Base-by-base conservation (phyloP, 495 filamentous ascomycete species). In the Daldinia bambusicola region DNA sequence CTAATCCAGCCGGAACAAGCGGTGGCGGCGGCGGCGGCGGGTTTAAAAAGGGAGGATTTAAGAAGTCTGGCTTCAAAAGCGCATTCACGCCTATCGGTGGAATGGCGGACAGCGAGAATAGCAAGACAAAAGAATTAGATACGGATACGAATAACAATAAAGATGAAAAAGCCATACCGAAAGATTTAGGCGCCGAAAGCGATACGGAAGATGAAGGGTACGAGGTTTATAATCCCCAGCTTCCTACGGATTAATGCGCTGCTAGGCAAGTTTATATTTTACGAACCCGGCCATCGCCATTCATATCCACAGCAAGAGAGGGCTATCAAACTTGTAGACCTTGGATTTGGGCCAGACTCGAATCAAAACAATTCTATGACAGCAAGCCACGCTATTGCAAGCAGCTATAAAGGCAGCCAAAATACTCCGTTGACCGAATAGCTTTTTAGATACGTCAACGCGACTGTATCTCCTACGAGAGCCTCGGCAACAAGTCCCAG, bases 151-250 rank as follows among this genome's bases (percentile, higher is more conserved):
- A 52, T 13, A 67, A 53, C 8, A 70, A 30, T 0, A 77, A 63
- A 16, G 70, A 60, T 52, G 66, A 73, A 52, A 68, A 57, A 32
- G 55, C 32, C 14, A 57, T 67, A 41, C 50, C 74, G 40, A 75
- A 57, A 63, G 75, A 72, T 66, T 59, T 78, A n/a, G 68, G 78
- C 45, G 78, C 74, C 8, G 85, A 86, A 76, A 88, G 84, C 72
- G 86, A 88, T 65, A 88, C 86, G 20, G 86, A 87, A 31, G 86
- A 88, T 45, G 86, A 88, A 68, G 86, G 85, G 2, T 87, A 87
- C 69, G 84, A 87, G 55, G 75, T 84, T 20, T 88, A 88, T 69
- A 80, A 88, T 66, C 86, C 86, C 14, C 76, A 81, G 55, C 77
- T 78, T 55, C 86, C 86, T 12, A 87, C 86, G 9, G 84, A 86